Conservation (phyloP, 768 basidiomycete species). For the Tricholoma saponaceum region DNA sequence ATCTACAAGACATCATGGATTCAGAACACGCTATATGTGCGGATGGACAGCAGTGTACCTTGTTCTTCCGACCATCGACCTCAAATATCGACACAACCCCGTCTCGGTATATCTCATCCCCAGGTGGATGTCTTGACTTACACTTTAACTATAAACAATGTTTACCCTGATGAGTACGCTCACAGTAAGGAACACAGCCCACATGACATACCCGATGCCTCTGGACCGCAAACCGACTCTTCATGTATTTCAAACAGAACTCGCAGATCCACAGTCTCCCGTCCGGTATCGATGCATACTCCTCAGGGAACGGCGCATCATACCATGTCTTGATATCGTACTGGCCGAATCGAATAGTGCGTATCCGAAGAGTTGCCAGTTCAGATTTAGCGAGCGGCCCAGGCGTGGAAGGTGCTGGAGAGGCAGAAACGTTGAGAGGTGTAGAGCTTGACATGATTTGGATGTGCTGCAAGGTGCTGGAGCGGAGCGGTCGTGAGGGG, state of each 20-base stretch:
- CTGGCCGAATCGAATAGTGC: conserved; percentile 83
- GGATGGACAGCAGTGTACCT: conserved; percentile 41
- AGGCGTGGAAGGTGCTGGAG: conserved; percentile 35
- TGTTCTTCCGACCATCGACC: conserved; percentile 97
- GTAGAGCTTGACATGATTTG: conserved; percentile 31
- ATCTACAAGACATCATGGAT: conserved; percentile 49
- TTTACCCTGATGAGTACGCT: not conserved
- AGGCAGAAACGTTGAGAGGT: conserved; percentile 37
- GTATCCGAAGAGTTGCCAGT: conserved; percentile 61
- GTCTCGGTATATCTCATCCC: conserved; percentile 97
- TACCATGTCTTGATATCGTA: conserved; percentile 98
- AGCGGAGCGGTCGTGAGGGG: conserved; percentile 62
- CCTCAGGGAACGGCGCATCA: conserved; percentile 97
- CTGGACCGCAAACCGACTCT: conserved; percentile 80
- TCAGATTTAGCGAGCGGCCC: conserved; percentile 26
- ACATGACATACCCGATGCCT: conserved; percentile 74
- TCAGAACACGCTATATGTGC: conserved; percentile 1
- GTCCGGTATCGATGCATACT: conserved; percentile 89
- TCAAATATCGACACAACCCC: conserved; percentile 88
- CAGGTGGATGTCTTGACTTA: conserved; percentile 91
- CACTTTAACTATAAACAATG: conserved; percentile 73
- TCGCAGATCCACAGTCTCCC: conserved; percentile 96
- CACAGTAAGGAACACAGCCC: not conserved
- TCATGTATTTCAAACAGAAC: conserved; percentile 98
- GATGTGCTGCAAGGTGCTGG: conserved; percentile 42